Conservation (phyloP, 495 filamentous ascomycete genomes). For the Penicillium antarcticum region DNA sequence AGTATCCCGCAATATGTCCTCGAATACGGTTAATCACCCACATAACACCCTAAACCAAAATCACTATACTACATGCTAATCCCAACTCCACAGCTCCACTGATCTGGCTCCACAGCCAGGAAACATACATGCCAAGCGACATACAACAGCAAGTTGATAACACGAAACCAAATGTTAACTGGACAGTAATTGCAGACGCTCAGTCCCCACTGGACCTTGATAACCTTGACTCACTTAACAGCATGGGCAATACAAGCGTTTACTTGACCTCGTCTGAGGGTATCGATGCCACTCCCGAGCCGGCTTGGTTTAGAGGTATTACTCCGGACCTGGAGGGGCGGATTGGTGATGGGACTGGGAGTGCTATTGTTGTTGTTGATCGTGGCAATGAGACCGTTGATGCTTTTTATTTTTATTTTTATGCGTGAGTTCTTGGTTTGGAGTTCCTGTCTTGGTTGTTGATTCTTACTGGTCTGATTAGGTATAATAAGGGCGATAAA, state of each 20-base stretch:
- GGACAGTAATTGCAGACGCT: conserved; percentile 36
- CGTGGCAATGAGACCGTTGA: conserved; percentile 53
- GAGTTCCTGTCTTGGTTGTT: neutral
- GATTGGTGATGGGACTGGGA: conserved; percentile 42
- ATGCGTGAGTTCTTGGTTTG: conserved; percentile 39
- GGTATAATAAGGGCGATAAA: conserved; percentile 49
- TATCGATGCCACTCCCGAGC: conserved; percentile 45
- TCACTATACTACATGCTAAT: neutral
- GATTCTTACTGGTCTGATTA: conserved; percentile 10
- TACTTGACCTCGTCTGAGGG: conserved; percentile 60
- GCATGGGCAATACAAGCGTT: conserved; percentile 44
- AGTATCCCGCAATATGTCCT: conserved; percentile 27
- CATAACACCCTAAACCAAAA: neutral
- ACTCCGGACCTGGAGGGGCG: conserved; percentile 46
- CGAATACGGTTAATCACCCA: conserved; percentile 17
- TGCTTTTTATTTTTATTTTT: conserved; percentile 71
- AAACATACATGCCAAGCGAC: conserved; percentile 58
- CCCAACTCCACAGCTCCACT: conserved; percentile 33
- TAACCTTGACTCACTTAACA: conserved; percentile 55
- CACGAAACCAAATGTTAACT: conserved; percentile 53
- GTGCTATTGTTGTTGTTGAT: conserved; percentile 54
- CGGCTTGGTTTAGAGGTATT: conserved; percentile 52
- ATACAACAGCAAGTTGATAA: conserved; percentile 53
- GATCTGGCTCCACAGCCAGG: conserved; percentile 55
- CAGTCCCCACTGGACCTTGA: conserved; percentile 49